Percentiles rank a stretch among this genome's conserved stretches.
phyloP scores from a whole-genome alignment of 306 rosid genomes.

The Cucurbita pepo region DNA sequence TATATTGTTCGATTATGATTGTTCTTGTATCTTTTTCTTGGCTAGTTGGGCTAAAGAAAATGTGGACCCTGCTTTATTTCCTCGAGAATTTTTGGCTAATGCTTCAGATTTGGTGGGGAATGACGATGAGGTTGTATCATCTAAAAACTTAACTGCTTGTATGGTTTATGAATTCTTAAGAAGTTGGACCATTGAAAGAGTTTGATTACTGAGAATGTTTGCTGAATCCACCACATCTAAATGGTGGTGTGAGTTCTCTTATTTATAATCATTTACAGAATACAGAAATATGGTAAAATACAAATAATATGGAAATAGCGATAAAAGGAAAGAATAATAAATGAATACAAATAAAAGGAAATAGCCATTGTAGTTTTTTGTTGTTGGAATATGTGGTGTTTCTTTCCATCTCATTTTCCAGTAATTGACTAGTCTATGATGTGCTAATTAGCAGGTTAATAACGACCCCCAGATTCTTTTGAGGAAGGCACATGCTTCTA shows the following conservation, averaged over 20 bases:
- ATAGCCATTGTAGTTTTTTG: neutral
- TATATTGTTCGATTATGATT: neutral
- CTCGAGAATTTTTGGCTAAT: constrained; percentile 62
- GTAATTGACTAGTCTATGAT: constrained; percentile 5
- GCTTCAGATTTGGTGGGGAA: constrained; percentile 43
- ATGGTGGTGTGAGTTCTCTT: too few relatives aligned
- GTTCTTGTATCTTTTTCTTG: constrained; percentile 7
- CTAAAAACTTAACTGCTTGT: neutral
- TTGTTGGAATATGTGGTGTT: neutral
- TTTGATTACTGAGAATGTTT: too few relatives aligned
- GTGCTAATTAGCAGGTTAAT: constrained; percentile 47
- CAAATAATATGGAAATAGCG: too few relatives aligned
- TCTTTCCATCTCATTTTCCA: neutral
- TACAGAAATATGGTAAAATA: too few relatives aligned
- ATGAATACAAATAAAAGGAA: too few relatives aligned
- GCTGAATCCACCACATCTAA: too few relatives aligned
- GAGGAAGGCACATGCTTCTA: constrained; percentile 83
- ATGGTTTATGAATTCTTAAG: neutral
- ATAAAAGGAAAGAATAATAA: too few relatives aligned
- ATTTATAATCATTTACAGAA: too few relatives aligned
- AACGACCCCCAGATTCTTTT: constrained; percentile 67
- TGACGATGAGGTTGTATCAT: constrained; percentile 45
- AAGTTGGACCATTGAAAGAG: neutral
- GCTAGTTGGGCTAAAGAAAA: constrained; percentile 83
- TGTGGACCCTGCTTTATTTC: constrained; percentile 81